phyloP scores from a whole-genome alignment of 108 stramenopile species.

The Cylindrotheca closterium region DNA sequence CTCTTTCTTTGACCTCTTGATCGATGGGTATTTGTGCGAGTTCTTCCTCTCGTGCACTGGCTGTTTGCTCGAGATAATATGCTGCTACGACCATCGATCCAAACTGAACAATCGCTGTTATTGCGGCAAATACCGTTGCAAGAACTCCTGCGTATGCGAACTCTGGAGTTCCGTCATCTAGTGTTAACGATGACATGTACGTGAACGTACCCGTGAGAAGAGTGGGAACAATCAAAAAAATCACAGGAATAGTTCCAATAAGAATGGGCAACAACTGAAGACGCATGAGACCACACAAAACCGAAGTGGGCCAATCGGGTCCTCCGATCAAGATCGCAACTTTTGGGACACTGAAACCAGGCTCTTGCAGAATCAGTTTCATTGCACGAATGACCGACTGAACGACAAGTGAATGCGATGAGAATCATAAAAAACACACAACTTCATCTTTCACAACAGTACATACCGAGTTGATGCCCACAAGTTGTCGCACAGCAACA shows the following conservation, averaged over 20 bases:
- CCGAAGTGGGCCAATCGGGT: slow-evolving; percentile 61
- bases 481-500: slow-evolving; percentile 50
- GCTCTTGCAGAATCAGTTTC: slow-evolving; percentile 39
- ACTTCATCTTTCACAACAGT: background rate
- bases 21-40: slow-evolving; percentile 42
- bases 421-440: background rate
- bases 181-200: slow-evolving; percentile 43
- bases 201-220: slow-evolving; percentile 55
- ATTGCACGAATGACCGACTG: slow-evolving; percentile 47
- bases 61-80: slow-evolving; percentile 48
- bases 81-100: slow-evolving; percentile 57
- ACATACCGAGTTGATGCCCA: slow-evolving; percentile 46
- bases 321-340: slow-evolving; percentile 62
- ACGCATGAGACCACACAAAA: slow-evolving; percentile 62
- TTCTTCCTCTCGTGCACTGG: slow-evolving; percentile 37
- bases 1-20: slow-evolving; percentile 48
- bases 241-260: slow-evolving; percentile 57
- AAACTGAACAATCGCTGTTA: slow-evolving; percentile 53
- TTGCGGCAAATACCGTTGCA: slow-evolving; percentile 39
- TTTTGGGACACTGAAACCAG: slow-evolving; percentile 48
- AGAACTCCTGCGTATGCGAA: slow-evolving; percentile 52
- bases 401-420: too few relatives aligned
- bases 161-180: slow-evolving; percentile 30
- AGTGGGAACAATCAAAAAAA: slow-evolving; percentile 58
- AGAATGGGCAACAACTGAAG: slow-evolving; percentile 55